Conservation (phyloP, 257 asterid genomes). For the Fraxinus americana region DNA sequence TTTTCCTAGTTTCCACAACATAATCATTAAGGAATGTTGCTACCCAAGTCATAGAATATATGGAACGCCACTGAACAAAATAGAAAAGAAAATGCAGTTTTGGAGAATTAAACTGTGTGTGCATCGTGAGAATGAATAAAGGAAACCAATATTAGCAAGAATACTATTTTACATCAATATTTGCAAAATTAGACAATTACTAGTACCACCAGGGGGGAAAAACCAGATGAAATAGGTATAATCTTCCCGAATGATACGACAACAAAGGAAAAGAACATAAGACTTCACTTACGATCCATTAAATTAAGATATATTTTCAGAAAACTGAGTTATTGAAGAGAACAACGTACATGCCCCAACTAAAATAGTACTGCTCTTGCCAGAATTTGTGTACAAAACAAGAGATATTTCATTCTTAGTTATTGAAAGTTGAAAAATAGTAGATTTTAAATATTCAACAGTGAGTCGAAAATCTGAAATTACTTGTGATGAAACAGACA, state of each 20-base stretch:
- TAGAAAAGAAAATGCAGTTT: not conserved
- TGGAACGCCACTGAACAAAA: no score
- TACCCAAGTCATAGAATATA: no score
- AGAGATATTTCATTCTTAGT: not conserved
- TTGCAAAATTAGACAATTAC: not conserved
- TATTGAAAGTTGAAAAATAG: not conserved
- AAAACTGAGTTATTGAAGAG: no score
- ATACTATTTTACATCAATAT: not conserved
- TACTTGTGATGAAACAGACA: not conserved
- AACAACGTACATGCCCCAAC: no score
- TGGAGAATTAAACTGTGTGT: not conserved
- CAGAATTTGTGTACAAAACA: not conserved
- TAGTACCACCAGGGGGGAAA: not conserved
- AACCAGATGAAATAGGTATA: not conserved
- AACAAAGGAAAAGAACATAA: not conserved
- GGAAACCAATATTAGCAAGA: not conserved
- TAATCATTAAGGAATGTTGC: not conserved
- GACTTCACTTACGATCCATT: not conserved
- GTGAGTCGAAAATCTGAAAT: not conserved
- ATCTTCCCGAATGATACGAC: not conserved
- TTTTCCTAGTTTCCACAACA: constrained; percentile 31
- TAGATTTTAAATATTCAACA: not conserved
- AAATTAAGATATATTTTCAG: no score
- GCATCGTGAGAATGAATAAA: not conserved
- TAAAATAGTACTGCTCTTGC: no score